Percentiles rank a stretch among this genome's conserved stretches.
Conservation (phyloP, 768 basidiomycete genomes). For the Suillus spraguei region DNA sequence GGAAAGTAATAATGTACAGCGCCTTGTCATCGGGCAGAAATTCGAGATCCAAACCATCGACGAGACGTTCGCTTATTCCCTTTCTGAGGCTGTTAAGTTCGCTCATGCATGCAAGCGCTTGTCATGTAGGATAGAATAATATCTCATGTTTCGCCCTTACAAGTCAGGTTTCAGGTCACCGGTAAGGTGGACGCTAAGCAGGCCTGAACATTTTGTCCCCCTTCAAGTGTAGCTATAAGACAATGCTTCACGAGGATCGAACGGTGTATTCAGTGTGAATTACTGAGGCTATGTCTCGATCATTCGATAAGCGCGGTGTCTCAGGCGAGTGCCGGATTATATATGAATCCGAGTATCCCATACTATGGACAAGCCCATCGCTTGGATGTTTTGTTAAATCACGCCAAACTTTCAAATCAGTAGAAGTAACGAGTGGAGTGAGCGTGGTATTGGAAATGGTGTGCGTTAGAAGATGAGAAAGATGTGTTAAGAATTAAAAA, state of each 20-base stretch:
- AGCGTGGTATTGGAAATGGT: constrained; percentile 6
- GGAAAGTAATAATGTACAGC: background rate
- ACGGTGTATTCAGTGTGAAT: background rate
- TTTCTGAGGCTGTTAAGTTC: no score
- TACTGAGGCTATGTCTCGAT: background rate
- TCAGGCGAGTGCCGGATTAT: background rate
- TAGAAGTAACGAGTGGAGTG: background rate
- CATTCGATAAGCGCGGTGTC: background rate
- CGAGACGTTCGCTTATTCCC: no score
- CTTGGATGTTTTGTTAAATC: background rate
- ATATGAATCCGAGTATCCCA: background rate
- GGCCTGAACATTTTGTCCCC: background rate
- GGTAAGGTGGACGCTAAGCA: background rate
- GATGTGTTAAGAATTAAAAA: constrained; percentile 9
- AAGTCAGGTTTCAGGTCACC: background rate
- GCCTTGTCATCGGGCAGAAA: background rate
- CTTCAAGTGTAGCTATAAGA: background rate
- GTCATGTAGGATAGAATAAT: no score
- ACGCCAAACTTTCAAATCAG: background rate
- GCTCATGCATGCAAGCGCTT: no score
- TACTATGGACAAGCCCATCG: background rate
- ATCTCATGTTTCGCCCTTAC: background rate
- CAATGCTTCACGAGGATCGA: background rate
- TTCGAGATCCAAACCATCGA: background rate
- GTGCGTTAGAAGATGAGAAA: constrained; percentile 1